A percentile compares a stretch with the other conserved stretches of the same genome.
Evolutionary conservation across 2,329 filamentous ascomycete genomes (phyloP).

Genomic region (Aureobasidium pullulans): DNA sequence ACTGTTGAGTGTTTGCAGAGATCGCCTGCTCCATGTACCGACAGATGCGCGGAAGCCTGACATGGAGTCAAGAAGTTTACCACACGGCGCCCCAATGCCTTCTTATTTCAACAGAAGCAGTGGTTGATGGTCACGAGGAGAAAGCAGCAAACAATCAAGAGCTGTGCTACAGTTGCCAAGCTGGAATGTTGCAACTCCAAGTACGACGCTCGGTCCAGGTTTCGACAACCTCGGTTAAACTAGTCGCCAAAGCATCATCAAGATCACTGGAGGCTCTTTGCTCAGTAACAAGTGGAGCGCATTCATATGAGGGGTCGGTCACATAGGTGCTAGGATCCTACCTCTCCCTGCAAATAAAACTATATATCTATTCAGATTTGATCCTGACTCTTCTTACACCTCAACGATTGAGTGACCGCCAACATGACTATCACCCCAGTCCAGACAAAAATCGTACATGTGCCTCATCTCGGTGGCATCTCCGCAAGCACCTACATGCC

Average conservation of each 20-base stretch:
- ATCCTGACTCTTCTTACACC: neutral
- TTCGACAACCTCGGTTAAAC: neutral
- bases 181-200: neutral
- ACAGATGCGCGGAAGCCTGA: neutral
- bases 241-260: neutral
- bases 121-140: neutral
- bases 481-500: slow-evolving; percentile 42
- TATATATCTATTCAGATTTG: no score
- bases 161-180: slow-evolving; percentile 4
- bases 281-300: neutral
- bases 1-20: neutral
- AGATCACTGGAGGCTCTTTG: neutral
- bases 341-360: no score
- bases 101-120: neutral
- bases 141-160: slow-evolving; percentile 1
- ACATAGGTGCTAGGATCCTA: neutral
- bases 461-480: slow-evolving; percentile 46
- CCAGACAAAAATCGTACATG: slow-evolving; percentile 31
- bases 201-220: neutral
- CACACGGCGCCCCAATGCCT: neutral
- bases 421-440: slow-evolving; percentile 16
- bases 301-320: neutral
- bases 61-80: neutral
- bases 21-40: no score
- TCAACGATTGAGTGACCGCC: neutral